phyloP scores from a whole-genome alignment of 257 asterid genomes.

The Nicotiana attenuata region DNA sequence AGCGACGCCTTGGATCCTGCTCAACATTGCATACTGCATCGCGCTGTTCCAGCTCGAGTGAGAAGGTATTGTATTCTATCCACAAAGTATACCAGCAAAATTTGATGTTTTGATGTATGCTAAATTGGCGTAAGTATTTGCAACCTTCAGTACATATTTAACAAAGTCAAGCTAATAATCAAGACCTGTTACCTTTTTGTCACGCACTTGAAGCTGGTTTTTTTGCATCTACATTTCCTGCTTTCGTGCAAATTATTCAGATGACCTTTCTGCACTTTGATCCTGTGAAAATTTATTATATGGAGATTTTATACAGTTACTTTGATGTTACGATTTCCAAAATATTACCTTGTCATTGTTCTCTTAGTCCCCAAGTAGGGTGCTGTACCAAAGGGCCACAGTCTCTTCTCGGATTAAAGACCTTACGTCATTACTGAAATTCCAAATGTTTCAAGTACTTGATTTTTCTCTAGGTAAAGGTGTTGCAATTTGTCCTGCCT shows the following conservation, averaged over 20 bases:
- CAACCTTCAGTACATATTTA: background rate
- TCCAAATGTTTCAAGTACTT: background rate
- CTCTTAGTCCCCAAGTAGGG: background rate
- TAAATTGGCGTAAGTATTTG: background rate
- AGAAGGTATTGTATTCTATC: constrained; percentile 44
- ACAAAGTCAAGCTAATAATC: background rate
- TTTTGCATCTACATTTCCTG: no score
- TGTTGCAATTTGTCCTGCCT: background rate
- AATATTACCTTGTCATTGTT: background rate
- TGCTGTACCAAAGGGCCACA: no score
- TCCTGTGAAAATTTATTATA: background rate
- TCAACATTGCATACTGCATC: constrained; percentile 77
- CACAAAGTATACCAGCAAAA: background rate
- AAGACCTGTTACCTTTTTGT: no score
- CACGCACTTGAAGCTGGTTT: no score
- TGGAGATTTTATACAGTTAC: background rate
- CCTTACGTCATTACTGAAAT: background rate
- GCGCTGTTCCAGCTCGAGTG: constrained; percentile 73
- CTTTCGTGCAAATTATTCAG: background rate
- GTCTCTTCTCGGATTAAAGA: no score
- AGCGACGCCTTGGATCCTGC: constrained; percentile 73
- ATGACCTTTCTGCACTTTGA: background rate
- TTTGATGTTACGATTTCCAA: background rate
- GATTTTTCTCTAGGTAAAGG: background rate
- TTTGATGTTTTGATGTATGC: background rate